phyloP scores from a whole-genome alignment of 2,329 filamentous ascomycete species.

The Cladophialophora psammophila region DNA sequence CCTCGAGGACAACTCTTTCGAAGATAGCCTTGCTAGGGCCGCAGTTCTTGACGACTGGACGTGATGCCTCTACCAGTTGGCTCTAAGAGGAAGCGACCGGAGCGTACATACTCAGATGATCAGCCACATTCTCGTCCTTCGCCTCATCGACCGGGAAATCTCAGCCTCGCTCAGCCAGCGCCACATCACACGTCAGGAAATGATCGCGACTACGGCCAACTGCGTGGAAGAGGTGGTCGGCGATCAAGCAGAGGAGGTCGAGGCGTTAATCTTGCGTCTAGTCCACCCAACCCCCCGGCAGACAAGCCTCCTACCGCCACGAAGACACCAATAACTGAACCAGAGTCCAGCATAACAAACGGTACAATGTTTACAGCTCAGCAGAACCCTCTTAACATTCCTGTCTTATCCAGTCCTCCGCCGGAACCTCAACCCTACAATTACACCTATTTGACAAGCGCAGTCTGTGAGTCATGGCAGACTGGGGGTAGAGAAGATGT shows the following conservation, averaged over 20 bases:
- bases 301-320: constrained; percentile 12
- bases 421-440: constrained; percentile 60
- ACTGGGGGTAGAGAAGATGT: constrained; percentile 71
- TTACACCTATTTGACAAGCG: constrained; percentile 79
- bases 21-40: constrained; percentile 23
- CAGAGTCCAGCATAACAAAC: constrained; percentile 45
- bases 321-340: constrained; percentile 38
- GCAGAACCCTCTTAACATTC: constrained; percentile 39
- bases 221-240: constrained; percentile 44
- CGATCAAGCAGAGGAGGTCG: constrained; percentile 34
- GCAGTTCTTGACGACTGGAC: constrained; percentile 24
- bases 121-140: constrained; percentile 51
- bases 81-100: constrained; percentile 64
- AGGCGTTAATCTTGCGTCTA: constrained; percentile 24
- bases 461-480: constrained; percentile 72
- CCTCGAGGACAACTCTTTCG: constrained; percentile 12
- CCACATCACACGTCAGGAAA: constrained; percentile 47
- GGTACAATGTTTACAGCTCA: constrained; percentile 40
- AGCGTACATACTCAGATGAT: constrained; percentile 55
- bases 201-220: constrained; percentile 29
- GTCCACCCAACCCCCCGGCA: constrained; percentile 24
- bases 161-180: constrained; percentile 62
- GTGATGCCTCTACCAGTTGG: constrained; percentile 59
- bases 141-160: constrained; percentile 55
- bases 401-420: constrained; percentile 37